Base-by-base conservation (phyloP, 768 basidiomycete genomes). In the Lepiota brunneoincarnata region DNA sequence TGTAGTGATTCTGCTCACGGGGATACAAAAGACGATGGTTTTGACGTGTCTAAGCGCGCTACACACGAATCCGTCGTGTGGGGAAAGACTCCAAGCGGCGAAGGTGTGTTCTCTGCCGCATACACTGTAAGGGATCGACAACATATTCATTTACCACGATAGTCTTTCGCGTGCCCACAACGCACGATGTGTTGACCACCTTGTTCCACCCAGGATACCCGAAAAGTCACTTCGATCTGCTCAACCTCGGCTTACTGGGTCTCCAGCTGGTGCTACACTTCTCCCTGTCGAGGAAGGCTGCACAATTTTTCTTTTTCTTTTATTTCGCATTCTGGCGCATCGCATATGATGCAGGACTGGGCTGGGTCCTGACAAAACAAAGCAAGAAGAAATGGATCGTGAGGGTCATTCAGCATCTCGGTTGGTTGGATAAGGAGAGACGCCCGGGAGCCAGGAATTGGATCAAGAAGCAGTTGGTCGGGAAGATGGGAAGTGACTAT, bases 331-430 rank as follows among this genome's bases (percentile, higher is more conserved):
- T 98, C 68, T 99, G 95, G 93, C 76, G 97, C 2, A 78, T 81
- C 3, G 87, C 91, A 9, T 99, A 99, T 66, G 91, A 99, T 68
- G 87, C 81, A 28, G 96, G 96, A 0, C 81, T 99, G 42, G 97
- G 94, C 0, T 97, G 89, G 86, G 82, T 98, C 10, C 76, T 99
- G 54, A 92, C 92, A 9, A 89, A 91, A 67, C 97, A 99, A 72
- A 96, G 93, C 76, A 95, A 96, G 75, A 86, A 84, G 72, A 88
- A 83, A 63, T 98, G 93, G 90, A 91, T 99, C 61, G 93, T 97
- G 41, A 76, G 83, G 26, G 82, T 87, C 61, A 77, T 98, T 1
- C 82, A 89, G 53, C 74, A 78, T 3, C 72, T 84, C 20, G 96
- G 92, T 3, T 98, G 94, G 95, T 80, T 99, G n/a, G 93, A 98